Evolutionary conservation across 2,329 filamentous ascomycete genomes (phyloP), one percentile per base, ranked within the genome.

Genomic region (Huntiella moniliformis): DNA sequence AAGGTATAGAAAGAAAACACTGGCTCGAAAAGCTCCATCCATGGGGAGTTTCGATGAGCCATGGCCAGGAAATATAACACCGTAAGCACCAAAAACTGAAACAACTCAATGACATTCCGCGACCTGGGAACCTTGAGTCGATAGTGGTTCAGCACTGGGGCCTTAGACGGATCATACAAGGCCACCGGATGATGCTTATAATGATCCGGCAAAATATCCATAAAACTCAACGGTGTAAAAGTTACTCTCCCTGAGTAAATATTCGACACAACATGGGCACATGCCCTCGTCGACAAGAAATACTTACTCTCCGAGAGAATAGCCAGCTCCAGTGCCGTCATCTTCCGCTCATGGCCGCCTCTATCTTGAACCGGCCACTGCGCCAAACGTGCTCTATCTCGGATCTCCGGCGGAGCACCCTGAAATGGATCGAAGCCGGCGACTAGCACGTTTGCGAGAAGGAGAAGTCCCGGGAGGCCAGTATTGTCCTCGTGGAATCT

Each of bases 181-280:
- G 75, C 75, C 38, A 83, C 77, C 0, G 77, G 76, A 42, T 77
- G 74, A 54, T 76, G 68, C 56, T 82, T 80, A 63, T 82, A 82
- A 54, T 79, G 74, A 55, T 83, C 79, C 0, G 79, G 79, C 2
- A 84, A 65, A 45, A 84, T 81, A 55, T 83, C 79, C 54, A 83
- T 70, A 52, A 81, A 81, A 0, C 74, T 71, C 0, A 73, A 72
- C 0, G 79, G 78, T 1, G 79, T 82, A 53, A 83, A 84, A 16
- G 80, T 73, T 34, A 84, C 68, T 13, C 74, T 65, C 1, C 79
- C 79, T 13, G 70, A 67, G 52, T 82, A 81, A 2, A 83, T 77
- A 5, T 78, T 77, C 50, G 79, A 73, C 10, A 84, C 76, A 16
- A 82, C 74, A 51, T 76, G 76, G 54, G 81, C 77, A 50, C 75